Conservation (phyloP, 305 asterid genomes). For the Fraxinus sp. region DNA sequence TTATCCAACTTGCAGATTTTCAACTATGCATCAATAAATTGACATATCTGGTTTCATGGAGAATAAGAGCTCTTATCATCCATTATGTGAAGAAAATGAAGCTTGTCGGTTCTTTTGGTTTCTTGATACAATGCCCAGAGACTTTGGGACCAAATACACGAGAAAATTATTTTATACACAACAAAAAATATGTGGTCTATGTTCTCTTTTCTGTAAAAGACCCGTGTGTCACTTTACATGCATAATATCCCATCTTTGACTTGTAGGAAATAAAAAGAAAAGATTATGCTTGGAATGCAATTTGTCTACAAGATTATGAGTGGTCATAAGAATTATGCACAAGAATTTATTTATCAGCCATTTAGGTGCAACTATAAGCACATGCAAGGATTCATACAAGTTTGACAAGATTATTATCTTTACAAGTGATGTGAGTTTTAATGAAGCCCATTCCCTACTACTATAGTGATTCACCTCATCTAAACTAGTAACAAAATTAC, state of each 20-base stretch:
- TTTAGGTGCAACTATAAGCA: slow-evolving; percentile 62
- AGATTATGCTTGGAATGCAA: slow-evolving; percentile 46
- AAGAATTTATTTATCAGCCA: slow-evolving; percentile 37
- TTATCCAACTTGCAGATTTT: background rate
- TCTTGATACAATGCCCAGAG: slow-evolving; percentile 29
- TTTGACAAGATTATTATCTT: slow-evolving; percentile 38
- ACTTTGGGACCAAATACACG: slow-evolving; percentile 34
- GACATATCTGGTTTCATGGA: background rate
- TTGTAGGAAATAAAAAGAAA: slow-evolving; percentile 18
- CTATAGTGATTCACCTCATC: background rate
- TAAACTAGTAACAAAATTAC: background rate
- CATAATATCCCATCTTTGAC: slow-evolving; percentile 47
- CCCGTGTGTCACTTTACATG: slow-evolving; percentile 27
- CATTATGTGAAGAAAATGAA: slow-evolving; percentile 18
- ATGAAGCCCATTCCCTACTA: background rate
- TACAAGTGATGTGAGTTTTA: slow-evolving; percentile 25
- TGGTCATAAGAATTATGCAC: slow-evolving; percentile 30
- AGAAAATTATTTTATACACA: slow-evolving; percentile 17
- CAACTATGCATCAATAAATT: background rate
- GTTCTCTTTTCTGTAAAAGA: slow-evolving; percentile 19
- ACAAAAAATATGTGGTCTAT: slow-evolving; percentile 35
- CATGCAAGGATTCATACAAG: slow-evolving; percentile 69
- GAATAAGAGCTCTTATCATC: slow-evolving; percentile 11
- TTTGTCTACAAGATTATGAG: slow-evolving; percentile 41
- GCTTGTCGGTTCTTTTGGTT: slow-evolving; percentile 30